Evolutionary conservation across 2,329 filamentous ascomycete genomes (phyloP), one percentile per base, ranked within the genome.

Genomic region (Colletotrichum lentis): DNA sequence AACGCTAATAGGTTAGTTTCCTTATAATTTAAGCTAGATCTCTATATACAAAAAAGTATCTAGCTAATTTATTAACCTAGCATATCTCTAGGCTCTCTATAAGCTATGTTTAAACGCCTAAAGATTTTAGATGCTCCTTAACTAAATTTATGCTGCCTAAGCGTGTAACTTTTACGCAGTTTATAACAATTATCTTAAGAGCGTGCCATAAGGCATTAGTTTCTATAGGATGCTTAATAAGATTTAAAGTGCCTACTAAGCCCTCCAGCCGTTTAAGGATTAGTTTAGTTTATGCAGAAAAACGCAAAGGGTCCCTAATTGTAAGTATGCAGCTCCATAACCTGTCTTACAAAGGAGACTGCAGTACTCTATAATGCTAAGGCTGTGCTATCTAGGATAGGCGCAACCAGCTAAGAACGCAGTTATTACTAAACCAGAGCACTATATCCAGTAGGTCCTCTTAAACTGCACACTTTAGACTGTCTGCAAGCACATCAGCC

Each of bases 11-110:
- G 20, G 8, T 20, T 5, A 35, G 58, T 24, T 44, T 43, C 31
- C 47, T 49, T 24, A 47, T 31, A 27, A 61, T 11, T 41, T 47
- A 47, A 18, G 49, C 35, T 27, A 61, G 49, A 22, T 61, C 58
- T 20, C 39, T 61, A 47, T 47, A 61, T 49, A 39, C 18, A 47
- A 61, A 53, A 7, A 61, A 35, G 49, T 61, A 53, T n/a, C 58
- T 39, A 20, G 58, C 58, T n/a, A 61, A 35, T 22, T 61, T 61
- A n/a, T 61, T 47, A n/a, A 61, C 39, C 43, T 61, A 47, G 35
- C 47, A 27, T 22, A 61, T 52, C 58, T 52, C 47, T 41, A 35
- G 22, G 18, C 35, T 52, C 14, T 44, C 58, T 16, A 20, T 37
- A 27, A 47, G 20, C n/a, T 43, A 22, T 41, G 16, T 14, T 61